phyloP scores from a whole-genome alignment of 306 rosid genomes.

The Urtica urens region DNA sequence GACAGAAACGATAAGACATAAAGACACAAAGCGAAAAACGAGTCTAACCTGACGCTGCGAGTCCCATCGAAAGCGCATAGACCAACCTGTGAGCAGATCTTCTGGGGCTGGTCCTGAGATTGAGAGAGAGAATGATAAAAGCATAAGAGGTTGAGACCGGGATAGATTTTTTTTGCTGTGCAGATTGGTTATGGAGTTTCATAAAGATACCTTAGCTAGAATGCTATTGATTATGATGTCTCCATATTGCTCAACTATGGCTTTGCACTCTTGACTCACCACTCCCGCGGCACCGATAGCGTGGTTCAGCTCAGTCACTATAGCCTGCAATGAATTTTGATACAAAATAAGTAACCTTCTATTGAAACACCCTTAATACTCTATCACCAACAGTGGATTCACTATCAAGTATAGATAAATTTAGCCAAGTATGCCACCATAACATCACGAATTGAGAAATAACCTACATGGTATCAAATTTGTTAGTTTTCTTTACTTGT shows the following conservation, averaged over 20 bases:
- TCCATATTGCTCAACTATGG: slow-evolving; percentile 51
- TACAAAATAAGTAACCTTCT: no score
- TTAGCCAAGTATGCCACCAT: no score
- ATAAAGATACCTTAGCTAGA: slow-evolving; percentile 33
- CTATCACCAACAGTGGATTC: no score
- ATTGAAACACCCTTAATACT: no score
- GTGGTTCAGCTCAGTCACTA: slow-evolving; percentile 56
- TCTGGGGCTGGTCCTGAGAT: slow-evolving; percentile 45
- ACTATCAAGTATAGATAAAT: no score
- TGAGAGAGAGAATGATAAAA: background rate
- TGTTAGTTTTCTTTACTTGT: no score
- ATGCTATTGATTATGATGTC: slow-evolving; percentile 49
- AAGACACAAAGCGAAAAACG: background rate
- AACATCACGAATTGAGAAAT: no score
- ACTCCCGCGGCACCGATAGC: slow-evolving; percentile 68
- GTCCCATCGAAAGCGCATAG: slow-evolving; percentile 50
- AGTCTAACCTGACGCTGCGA: slow-evolving; percentile 40
- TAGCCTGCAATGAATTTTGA: slow-evolving; percentile 28
- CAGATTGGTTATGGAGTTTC: no score
- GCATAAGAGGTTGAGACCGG: background rate
- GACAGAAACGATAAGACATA: background rate
- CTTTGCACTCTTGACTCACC: slow-evolving; percentile 56
- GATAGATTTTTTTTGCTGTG: no score
- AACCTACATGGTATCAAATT: no score
- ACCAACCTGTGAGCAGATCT: slow-evolving; percentile 57